Base-by-base conservation (phyloP, 208 protist species). In the Leishmania turanica region DNA sequence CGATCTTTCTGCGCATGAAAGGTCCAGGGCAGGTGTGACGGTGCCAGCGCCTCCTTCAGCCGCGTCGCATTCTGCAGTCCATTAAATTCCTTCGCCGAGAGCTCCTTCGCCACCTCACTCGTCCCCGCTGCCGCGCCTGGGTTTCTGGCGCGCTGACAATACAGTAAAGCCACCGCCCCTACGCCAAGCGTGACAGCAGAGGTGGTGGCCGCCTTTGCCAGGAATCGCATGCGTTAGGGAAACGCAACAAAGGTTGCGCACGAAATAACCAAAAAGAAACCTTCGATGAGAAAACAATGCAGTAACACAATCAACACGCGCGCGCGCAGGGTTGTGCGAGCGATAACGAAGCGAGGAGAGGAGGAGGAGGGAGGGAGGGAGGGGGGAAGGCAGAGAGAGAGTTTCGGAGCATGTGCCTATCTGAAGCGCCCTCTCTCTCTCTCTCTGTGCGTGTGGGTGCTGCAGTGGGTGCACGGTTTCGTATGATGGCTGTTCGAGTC, bases 51-150 rank as follows among this genome's bases (percentile, higher is more conserved):
- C 31, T 79, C 83, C 11, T 79, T 75, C n/a, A 94, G 87, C 68
- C 87, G 70, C 17, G 1, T 53, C 6, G 85, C 71, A 71, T 94
- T 78, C 71, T 97, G 90, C 62, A 93, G 77, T 3, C 84, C 85
- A 77, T 95, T 97, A 76, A 94, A 97, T 62, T 90, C 90, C 21
- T 89, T 87, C 24, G 87, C 88, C 2, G 88, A 88, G 15, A 95
- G 73, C 47, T 84, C 77, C 42, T 80, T 87, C 17, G 45, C 24
- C 19, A 24, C 21, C 54, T 42, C 76, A 49, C 47, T 77, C 49
- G 71, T n/a, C 5, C 49, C 54, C n/a, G 77, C 40, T 51, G 40
- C 45, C 11, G 68, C 45, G n/a, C 8, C 68, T 53, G 27, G 45
- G 21, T 34, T 77, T 73, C 34, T 70, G 40, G 53, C 21, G 40